These are phyloP conservation scores for Xylariaceae sp. DNA, from an alignment of 2,329 filamentous ascomycete species.

Conservation along the genomic window DNA sequence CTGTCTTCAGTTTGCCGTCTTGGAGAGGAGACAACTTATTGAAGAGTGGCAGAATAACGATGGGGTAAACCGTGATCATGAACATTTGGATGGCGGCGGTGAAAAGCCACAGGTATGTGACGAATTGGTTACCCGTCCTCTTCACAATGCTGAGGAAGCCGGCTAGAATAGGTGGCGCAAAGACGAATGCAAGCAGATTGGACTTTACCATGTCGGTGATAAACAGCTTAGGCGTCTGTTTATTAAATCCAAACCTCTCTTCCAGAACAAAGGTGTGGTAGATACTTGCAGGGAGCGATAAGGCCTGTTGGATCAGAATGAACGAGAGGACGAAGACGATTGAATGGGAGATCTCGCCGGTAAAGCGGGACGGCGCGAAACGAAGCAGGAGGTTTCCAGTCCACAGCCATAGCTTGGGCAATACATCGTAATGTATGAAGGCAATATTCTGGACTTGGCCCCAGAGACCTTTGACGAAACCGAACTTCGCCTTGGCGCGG, in stretches of 20 bases:
- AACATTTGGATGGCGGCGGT: slow-evolving; percentile 84
- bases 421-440: slow-evolving; percentile 84
- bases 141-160: slow-evolving; percentile 92
- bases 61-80: slow-evolving; percentile 93
- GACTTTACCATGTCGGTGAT: slow-evolving; percentile 87
- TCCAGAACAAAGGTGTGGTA: slow-evolving; percentile 96
- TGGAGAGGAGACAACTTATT: slow-evolving; percentile 95
- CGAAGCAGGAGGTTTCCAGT: slow-evolving; percentile 68
- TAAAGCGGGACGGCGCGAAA: slow-evolving; percentile 72
- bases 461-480: slow-evolving; percentile 74
- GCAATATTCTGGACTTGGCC: slow-evolving; percentile 81
- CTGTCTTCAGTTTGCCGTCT: slow-evolving; percentile 78
- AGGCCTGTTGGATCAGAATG: slow-evolving; percentile 70
- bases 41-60: slow-evolving; percentile 89
- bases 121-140: slow-evolving; percentile 89
- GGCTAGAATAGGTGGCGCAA: slow-evolving; percentile 83
- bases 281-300: slow-evolving; percentile 75
- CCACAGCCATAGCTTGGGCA: slow-evolving; percentile 84
- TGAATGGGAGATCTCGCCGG: slow-evolving; percentile 88
- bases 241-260: slow-evolving; percentile 98
- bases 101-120: slow-evolving; percentile 97
- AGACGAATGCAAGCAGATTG: slow-evolving; percentile 70
- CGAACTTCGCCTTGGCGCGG: slow-evolving; percentile 89
- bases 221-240: slow-evolving; percentile 87
- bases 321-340: slow-evolving; percentile 89